These are phyloP conservation scores for Chalaropsis thielavioides DNA, from an alignment of 2,329 filamentous ascomycete species.

Conservation along the genomic window DNA sequence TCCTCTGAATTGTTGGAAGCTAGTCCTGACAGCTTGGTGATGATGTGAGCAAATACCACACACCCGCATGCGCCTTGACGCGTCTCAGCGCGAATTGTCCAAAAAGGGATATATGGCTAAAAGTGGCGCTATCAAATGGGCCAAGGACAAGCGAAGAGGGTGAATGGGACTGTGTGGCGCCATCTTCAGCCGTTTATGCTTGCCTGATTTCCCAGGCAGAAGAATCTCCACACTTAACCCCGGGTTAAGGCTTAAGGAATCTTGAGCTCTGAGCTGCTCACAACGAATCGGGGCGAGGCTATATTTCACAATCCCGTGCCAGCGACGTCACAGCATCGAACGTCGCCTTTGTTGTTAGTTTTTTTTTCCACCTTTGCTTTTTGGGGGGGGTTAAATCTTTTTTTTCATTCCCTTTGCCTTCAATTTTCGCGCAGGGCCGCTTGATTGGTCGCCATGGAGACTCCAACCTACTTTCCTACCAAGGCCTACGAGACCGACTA, in stretches of 20 bases:
- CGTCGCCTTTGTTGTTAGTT: neutral
- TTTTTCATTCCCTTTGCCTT: neutral
- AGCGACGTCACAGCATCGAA: neutral
- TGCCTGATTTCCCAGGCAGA: neutral
- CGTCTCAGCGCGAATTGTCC: slow-evolving; percentile 7
- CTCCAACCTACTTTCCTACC: slow-evolving; percentile 28
- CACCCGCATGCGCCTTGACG: neutral
- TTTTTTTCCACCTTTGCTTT: neutral
- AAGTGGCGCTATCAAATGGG: neutral
- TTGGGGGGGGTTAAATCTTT: too few species aligned
- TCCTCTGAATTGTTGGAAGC: too few species aligned
- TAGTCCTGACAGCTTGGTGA: too few species aligned
- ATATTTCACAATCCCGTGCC: neutral
- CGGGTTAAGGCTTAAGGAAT: neutral
- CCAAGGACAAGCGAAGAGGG: neutral
- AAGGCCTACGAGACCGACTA: slow-evolving; percentile 73
- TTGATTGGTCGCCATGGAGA: slow-evolving; percentile 10
- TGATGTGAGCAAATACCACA: neutral
- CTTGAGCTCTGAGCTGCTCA: neutral
- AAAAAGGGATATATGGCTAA: slow-evolving; percentile 9
- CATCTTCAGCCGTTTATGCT: neutral
- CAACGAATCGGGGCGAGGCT: neutral
- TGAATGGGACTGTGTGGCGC: neutral
- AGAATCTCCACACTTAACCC: neutral
- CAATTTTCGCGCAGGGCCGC: neutral